Percentiles rank a stretch among this genome's conserved stretches.
phyloP scores from a whole-genome alignment of 805 yeast genomes.

The Danielia oregonensis region DNA sequence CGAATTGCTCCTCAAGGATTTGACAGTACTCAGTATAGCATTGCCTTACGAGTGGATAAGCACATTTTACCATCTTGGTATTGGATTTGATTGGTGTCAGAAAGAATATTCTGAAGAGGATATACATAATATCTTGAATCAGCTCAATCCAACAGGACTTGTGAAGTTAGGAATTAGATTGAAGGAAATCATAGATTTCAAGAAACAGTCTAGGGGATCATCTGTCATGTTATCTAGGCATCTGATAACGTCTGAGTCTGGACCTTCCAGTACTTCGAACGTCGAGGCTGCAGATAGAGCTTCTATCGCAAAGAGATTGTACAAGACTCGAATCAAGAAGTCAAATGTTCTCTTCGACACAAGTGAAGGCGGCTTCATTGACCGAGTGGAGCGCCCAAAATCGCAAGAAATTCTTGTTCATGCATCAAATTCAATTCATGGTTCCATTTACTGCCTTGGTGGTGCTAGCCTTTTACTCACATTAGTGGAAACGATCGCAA shows the following conservation, averaged over 20 bases:
- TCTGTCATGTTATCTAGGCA: not conserved
- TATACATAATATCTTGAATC: slow-evolving; percentile 37
- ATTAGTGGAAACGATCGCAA: slow-evolving; percentile 42
- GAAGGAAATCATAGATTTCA: slow-evolving; percentile 20
- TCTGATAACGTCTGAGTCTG: not conserved
- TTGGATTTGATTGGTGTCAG: slow-evolving; percentile 48
- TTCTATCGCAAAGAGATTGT: slow-evolving; percentile 2
- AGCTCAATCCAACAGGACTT: slow-evolving; percentile 36
- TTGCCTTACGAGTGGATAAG: slow-evolving; percentile 50
- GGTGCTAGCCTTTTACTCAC: slow-evolving; percentile 47
- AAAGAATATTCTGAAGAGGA: slow-evolving; percentile 32
- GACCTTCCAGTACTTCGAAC: not conserved
- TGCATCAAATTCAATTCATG: slow-evolving; percentile 23
- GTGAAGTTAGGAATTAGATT: slow-evolving; percentile 32
- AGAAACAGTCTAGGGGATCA: not conserved
- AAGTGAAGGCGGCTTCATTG: slow-evolving; percentile 10
- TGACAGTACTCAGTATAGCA: slow-evolving; percentile 34
- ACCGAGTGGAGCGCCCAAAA: slow-evolving; percentile 6
- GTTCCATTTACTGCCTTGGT: slow-evolving; percentile 43
- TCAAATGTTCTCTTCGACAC: slow-evolving; percentile 13
- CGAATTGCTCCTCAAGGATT: slow-evolving; percentile 33
- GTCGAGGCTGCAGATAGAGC: slow-evolving; percentile 1
- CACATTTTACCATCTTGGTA: slow-evolving; percentile 41
- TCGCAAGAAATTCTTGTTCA: slow-evolving; percentile 17
- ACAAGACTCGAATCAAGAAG: slow-evolving; percentile 4